Base-by-base conservation (phyloP, 2,329 filamentous ascomycete species). In the Stachybotrys echinatus region DNA sequence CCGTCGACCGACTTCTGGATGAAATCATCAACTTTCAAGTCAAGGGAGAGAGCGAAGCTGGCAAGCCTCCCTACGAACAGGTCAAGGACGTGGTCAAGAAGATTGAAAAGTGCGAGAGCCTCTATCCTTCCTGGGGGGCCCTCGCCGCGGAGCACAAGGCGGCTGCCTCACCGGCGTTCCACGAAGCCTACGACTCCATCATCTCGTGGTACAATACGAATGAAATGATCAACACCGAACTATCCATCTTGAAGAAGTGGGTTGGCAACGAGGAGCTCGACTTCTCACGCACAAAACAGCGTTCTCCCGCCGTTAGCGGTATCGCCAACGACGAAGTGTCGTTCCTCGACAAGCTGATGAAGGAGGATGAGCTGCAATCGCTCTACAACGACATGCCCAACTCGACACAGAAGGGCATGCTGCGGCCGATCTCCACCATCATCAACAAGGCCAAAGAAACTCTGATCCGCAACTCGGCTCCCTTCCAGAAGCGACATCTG, bases 201-300 rank as follows among this genome's bases (percentile, higher is more conserved):
- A 84, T 96, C 54, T 86, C 92, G 3, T 99, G 94, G 94, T 87
- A 96, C 75, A 99, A 97, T 69, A 96, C 92, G 47, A 96, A 92
- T 27, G 85, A 92, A 64, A 84, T 96, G 63, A 97, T 99, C 76
- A 96, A 95, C 66, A 96, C 89, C 3, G 89, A 99, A 67, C 80
- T 99, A 52, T 84, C 85, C 14, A 92, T 97, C 55, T 70, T 99
- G 55, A 92, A 94, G 67, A 91, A 87, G 55, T 99, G 94, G 94
- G 94, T 99, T 22, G 94, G 94, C 49, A 99, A 99, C 63, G 85
- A 92, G 37, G 92, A 96, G 63, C 80, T 99, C 38, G 91, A 97
- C 68, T 99, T 97, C 64, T 84, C 84, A 47, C 87, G 88, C 62
- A 80, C 85, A 20, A 86, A 87, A 55, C 78, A 83, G 48, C 81